Conservation (phyloP, 2,329 filamentous ascomycete genomes). For the Amphichorda felina region DNA sequence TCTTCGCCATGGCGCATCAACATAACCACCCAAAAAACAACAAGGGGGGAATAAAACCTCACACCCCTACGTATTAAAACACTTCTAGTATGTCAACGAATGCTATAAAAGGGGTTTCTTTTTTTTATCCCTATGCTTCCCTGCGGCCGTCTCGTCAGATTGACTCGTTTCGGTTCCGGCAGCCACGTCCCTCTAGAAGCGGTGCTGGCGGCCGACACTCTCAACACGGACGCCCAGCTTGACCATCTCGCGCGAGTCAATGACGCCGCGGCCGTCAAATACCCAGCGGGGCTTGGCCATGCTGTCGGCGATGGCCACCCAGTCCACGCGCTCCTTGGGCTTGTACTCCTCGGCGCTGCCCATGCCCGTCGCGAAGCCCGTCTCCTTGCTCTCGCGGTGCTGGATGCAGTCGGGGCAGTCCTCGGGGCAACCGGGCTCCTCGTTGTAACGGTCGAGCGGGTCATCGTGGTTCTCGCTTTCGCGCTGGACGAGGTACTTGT, state of each 20-base stretch:
- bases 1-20: no score
- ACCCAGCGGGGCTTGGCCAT: constrained; percentile 44
- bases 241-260: constrained; percentile 33
- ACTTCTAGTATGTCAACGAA: no score
- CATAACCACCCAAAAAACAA: no score
- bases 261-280: constrained; percentile 43
- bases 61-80: no score
- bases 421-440: constrained; percentile 29
- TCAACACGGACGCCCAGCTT: constrained; percentile 40
- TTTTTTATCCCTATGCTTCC: no score
- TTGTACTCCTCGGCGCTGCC: constrained; percentile 31
- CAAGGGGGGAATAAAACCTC: no score
- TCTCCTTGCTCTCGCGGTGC: constrained; percentile 23
- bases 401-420: constrained; percentile 39
- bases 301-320: constrained; percentile 32
- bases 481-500: constrained; percentile 30
- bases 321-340: constrained; percentile 36
- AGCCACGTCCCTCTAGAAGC: constrained; percentile 16
- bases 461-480: constrained; percentile 20
- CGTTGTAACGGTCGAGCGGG: constrained; percentile 31
- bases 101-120: no score
- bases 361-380: constrained; percentile 27
- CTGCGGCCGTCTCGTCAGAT: not conserved
- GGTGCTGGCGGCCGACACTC: constrained; percentile 36
- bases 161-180: not conserved